A percentile compares a stretch with the other conserved stretches of the same genome.
These are phyloP conservation scores for Annona cherimola DNA, from an alignment of 164 flowering plant species.

Conservation along the genomic window DNA sequence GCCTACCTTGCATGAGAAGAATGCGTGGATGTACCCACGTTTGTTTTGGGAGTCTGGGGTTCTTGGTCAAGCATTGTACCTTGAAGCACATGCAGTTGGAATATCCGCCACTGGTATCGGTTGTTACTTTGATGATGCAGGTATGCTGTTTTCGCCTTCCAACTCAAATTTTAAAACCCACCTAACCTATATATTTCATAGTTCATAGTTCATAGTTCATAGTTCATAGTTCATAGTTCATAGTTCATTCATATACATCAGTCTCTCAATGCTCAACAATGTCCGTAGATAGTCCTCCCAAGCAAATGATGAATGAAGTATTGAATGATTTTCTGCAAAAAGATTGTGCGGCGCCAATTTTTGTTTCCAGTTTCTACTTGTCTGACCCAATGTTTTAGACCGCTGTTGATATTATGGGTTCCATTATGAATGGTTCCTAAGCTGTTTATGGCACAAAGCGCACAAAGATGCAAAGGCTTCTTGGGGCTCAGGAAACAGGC, in stretches of 20 bases:
- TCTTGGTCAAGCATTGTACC: constrained; percentile 86
- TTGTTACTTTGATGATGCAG: constrained; percentile 92
- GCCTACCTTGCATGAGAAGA: constrained; percentile 44
- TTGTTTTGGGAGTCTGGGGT: constrained; percentile 95
- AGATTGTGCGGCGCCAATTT: not conserved
- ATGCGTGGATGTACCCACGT: constrained; percentile 88
- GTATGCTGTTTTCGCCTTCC: constrained; percentile 25
- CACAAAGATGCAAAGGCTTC: too few relatives aligned
- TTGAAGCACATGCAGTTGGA: constrained; percentile 93
- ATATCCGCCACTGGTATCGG: constrained; percentile 97
- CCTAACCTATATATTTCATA: not conserved
- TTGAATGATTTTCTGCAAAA: not conserved
- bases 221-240: not conserved
- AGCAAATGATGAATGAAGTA: not conserved
- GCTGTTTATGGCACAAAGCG: too few relatives aligned
- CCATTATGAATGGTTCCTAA: not conserved
- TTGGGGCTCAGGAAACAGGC: too few relatives aligned
- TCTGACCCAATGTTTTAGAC: not conserved
- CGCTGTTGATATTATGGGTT: not conserved
- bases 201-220: not conserved
- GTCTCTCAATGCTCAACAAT: not conserved
- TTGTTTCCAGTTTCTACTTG: not conserved
- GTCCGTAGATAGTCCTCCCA: not conserved
- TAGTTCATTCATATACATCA: not conserved
- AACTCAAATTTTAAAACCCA: not conserved